phyloP scores from a whole-genome alignment of 2,329 filamentous ascomycete genomes.

The Trichoderma afroharzianum region DNA sequence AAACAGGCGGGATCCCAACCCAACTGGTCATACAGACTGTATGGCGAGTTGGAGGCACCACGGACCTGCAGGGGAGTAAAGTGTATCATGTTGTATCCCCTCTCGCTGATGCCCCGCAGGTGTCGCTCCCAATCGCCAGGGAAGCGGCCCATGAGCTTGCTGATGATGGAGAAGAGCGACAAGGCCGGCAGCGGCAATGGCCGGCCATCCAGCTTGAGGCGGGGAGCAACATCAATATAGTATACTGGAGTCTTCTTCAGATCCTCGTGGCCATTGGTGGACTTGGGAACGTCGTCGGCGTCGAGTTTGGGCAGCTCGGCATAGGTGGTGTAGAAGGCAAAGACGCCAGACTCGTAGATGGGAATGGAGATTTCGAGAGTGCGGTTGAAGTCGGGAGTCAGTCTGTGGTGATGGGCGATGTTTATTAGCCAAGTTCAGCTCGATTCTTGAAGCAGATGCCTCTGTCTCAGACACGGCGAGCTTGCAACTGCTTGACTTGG shows the following conservation, averaged over 20 bases:
- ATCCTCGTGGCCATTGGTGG: slow-evolving; percentile 39
- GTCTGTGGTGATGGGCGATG: slow-evolving; percentile 44
- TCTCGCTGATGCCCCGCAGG: slow-evolving; percentile 77
- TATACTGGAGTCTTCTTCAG: slow-evolving; percentile 68
- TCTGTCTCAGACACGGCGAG: neutral
- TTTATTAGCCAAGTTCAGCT: neutral
- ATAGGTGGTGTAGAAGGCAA: slow-evolving; percentile 92
- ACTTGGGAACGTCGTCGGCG: slow-evolving; percentile 25
- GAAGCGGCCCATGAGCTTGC: slow-evolving; percentile 96
- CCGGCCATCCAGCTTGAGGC: slow-evolving; percentile 68
- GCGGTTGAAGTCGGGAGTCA: slow-evolving; percentile 89
- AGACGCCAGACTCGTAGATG: slow-evolving; percentile 78
- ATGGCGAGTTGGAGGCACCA: slow-evolving; percentile 90
- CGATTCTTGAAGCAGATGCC: neutral
- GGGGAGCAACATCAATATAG: slow-evolving; percentile 92
- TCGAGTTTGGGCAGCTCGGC: slow-evolving; percentile 71
- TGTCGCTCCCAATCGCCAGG: slow-evolving; percentile 88
- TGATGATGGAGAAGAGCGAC: slow-evolving; percentile 89
- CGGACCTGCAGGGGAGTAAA: slow-evolving; percentile 91
- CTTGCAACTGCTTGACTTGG: neutral
- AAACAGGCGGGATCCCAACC: slow-evolving; percentile 80
- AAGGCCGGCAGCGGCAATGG: slow-evolving; percentile 80
- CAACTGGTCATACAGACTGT: slow-evolving; percentile 92
- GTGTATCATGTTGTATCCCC: slow-evolving; percentile 98
- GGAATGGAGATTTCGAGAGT: slow-evolving; percentile 87